Evolutionary conservation across 441 rosid genomes (phyloP).

Genomic region (Metrosideros polymorpha): DNA sequence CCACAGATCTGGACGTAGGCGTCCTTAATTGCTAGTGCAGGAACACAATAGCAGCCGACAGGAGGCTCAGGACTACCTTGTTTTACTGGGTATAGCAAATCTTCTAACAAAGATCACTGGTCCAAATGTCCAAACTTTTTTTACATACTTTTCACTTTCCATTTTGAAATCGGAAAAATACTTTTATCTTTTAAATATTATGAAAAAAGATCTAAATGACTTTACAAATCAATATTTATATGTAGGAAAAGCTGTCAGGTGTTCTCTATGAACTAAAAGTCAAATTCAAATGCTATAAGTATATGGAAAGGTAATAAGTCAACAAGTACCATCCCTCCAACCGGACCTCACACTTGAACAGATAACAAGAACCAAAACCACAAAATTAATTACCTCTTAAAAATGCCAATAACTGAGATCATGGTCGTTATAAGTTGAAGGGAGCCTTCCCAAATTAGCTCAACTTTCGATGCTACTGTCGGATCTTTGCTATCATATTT

Average conservation of each 20-base stretch:
- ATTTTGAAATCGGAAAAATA: neutral
- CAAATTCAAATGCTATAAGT: neutral
- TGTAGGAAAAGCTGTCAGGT: neutral
- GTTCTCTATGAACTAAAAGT: neutral
- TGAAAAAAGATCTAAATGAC: neutral
- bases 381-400: conserved; percentile 42
- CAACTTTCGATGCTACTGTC: conserved; percentile 26
- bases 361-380: neutral
- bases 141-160: neutral
- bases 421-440: conserved; percentile 55
- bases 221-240: neutral
- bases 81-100: neutral
- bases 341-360: neutral
- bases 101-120: neutral
- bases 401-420: conserved; percentile 50
- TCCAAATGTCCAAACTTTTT: neutral
- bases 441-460: conserved; percentile 65
- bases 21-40: no score
- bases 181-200: neutral
- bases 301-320: conserved; percentile 1
- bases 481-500: conserved; percentile 13
- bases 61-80: neutral
- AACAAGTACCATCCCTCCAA: neutral
- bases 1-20: neutral
- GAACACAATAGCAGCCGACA: neutral